Percentiles rank a stretch among this genome's conserved stretches.
Evolutionary conservation across 257 asterid genomes (phyloP).

Genomic region (Phtheirospermum japonicum): DNA sequence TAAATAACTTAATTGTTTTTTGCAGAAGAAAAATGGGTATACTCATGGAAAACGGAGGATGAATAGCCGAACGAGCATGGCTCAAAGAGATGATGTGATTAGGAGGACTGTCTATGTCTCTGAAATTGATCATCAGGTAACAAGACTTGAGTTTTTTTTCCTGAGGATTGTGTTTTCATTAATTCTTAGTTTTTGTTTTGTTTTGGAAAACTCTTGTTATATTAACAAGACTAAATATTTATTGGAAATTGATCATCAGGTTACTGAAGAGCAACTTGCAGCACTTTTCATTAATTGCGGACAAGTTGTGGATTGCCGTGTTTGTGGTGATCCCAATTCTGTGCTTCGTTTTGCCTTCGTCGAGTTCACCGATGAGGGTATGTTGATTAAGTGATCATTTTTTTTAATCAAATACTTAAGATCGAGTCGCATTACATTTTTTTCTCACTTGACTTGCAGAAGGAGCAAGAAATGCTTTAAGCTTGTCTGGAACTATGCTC

Average conservation of each 20-base stretch:
- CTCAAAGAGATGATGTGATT: conserved; percentile 72
- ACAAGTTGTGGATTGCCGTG: conserved; percentile 81
- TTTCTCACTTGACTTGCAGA: conserved; percentile 41
- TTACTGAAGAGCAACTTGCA: conserved; percentile 78
- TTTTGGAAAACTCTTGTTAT: neutral
- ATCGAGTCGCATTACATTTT: conserved; percentile 16
- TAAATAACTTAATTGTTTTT: neutral
- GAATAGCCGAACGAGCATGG: conserved; percentile 62
- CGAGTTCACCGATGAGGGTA: conserved; percentile 75
- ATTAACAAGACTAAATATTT: neutral
- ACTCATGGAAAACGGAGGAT: conserved; percentile 50
- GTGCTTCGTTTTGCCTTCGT: conserved; percentile 72
- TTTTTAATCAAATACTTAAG: neutral
- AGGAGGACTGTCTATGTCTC: conserved; percentile 75
- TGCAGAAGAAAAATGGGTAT: conserved; percentile 59
- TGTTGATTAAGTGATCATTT: conserved; percentile 19
- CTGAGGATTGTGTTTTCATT: neutral
- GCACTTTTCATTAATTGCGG: conserved; percentile 62
- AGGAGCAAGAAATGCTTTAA: conserved; percentile 70
- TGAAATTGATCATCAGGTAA: conserved; percentile 79
- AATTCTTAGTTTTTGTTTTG: neutral
- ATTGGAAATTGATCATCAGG: conserved; percentile 37
- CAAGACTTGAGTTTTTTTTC: neutral
- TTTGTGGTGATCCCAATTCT: conserved; percentile 83
- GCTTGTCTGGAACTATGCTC: conserved; percentile 74